Percentiles rank a stretch among this genome's conserved stretches.
These are phyloP conservation scores for Sicyos edulis DNA, from an alignment of 306 rosid species.

Conservation along the genomic window DNA sequence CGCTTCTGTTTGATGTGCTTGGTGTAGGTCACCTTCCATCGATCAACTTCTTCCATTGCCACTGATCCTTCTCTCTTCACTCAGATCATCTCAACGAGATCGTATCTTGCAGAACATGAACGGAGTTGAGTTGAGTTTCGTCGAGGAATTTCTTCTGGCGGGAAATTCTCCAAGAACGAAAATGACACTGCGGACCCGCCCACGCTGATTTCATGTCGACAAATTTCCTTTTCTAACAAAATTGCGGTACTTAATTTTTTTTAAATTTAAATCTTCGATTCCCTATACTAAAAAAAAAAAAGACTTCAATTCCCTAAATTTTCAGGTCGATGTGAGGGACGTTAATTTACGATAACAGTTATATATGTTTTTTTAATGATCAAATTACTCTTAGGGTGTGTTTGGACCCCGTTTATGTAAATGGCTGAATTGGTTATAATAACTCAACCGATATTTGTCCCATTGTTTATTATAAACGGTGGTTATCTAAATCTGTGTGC, in stretches of 20 bases:
- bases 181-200: background rate
- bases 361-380: no score
- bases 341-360: no score
- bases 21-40: conserved; percentile 74
- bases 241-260: background rate
- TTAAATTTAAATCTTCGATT: no score
- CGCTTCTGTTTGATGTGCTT: conserved; percentile 76
- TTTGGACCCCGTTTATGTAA: no score
- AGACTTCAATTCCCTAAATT: no score
- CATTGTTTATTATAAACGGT: no score
- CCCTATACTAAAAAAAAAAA: no score
- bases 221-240: background rate
- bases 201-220: background rate
- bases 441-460: no score
- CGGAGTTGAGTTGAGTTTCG: background rate
- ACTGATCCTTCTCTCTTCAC: conserved; percentile 7
- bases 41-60: conserved; percentile 49
- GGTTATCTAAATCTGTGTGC: no score
- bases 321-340: no score
- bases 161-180: background rate
- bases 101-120: background rate
- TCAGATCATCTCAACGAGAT: background rate
- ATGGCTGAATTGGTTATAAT: no score
- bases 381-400: no score
- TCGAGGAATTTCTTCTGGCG: background rate